Conservation (phyloP, 148 eudicot genomes). For the Nepenthes gracilis region DNA sequence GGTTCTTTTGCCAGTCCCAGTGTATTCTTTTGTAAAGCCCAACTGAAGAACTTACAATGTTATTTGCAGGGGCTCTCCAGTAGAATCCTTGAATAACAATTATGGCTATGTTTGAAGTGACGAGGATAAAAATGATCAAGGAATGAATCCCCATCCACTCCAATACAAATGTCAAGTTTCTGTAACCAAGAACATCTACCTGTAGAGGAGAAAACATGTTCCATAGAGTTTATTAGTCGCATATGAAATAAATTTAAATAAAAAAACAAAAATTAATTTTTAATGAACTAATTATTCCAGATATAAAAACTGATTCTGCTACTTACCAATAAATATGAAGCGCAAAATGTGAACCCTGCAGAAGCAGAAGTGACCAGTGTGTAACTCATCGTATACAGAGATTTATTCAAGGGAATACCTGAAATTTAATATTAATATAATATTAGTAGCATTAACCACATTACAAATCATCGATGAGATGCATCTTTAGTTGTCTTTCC, state of each 20-base stretch:
- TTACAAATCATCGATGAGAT: too few relatives aligned
- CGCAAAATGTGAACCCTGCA: constrained; percentile 64
- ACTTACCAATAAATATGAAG: constrained; percentile 59
- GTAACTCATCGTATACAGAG: constrained; percentile 68
- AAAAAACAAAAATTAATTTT: background rate
- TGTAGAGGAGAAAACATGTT: constrained; percentile 8
- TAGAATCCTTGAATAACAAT: constrained; percentile 74
- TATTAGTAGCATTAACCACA: too few relatives aligned
- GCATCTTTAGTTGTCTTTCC: too few relatives aligned
- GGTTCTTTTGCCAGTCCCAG: too few relatives aligned
- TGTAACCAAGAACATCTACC: constrained; percentile 65
- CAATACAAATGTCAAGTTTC: constrained; percentile 29
- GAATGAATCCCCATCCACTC: constrained; percentile 88
- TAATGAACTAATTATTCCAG: background rate
- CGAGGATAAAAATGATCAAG: constrained; percentile 45
- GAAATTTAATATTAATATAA: constrained; percentile 10
- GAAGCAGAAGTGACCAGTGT: constrained; percentile 55
- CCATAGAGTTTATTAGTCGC: background rate
- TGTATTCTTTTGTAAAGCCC: too few relatives aligned
- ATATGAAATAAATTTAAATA: background rate
- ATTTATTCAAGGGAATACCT: constrained; percentile 73
- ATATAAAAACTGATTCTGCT: background rate
- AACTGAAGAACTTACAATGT: constrained; percentile 42
- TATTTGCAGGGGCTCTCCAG: constrained; percentile 48
- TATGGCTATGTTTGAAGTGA: constrained; percentile 61